A percentile compares a stretch with the other conserved stretches of the same genome.
phyloP scores from a whole-genome alignment of 2,329 filamentous ascomycete species.

The Ophiocordyceps camponoti-floridani region DNA sequence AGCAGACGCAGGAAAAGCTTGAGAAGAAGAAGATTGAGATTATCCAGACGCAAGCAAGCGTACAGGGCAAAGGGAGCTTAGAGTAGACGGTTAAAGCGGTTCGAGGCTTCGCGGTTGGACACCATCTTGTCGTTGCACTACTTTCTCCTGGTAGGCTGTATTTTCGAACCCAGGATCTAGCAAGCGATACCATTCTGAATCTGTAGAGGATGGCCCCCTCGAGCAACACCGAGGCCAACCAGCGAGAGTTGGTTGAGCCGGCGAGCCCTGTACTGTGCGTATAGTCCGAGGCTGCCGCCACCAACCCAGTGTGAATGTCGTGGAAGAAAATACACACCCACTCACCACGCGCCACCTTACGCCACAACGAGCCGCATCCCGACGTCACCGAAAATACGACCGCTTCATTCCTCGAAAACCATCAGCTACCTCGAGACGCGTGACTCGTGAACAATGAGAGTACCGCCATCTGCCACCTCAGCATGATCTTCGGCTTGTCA shows the following conservation, averaged over 20 bases:
- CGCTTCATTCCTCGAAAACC: neutral
- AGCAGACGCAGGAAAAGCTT: constrained; percentile 34
- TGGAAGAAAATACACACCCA: neutral
- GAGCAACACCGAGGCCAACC: too few relatives aligned
- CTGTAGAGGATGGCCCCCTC: too few relatives aligned
- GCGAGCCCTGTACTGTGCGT: too few relatives aligned
- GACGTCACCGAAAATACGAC: neutral
- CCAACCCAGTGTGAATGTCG: too few relatives aligned
- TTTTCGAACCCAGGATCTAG: too few relatives aligned
- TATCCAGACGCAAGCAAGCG: constrained; percentile 33
- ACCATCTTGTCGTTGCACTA: neutral
- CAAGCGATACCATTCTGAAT: too few relatives aligned
- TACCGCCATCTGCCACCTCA: constrained; percentile 2
- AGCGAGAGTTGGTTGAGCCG: too few relatives aligned
- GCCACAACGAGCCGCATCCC: neutral
- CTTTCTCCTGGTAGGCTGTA: too few relatives aligned
- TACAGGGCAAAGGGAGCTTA: constrained; percentile 13
- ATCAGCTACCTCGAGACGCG: neutral
- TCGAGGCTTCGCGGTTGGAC: neutral
- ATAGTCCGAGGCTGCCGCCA: too few relatives aligned
- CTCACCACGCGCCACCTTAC: neutral
- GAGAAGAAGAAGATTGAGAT: constrained; percentile 43
- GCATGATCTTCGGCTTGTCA: constrained; percentile 1
- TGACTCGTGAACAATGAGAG: constrained; percentile 1
- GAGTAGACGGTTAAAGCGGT: neutral